These are phyloP conservation scores for Hypholoma sublateritium DNA, from an alignment of 768 basidiomycete species.

Conservation along the genomic window DNA sequence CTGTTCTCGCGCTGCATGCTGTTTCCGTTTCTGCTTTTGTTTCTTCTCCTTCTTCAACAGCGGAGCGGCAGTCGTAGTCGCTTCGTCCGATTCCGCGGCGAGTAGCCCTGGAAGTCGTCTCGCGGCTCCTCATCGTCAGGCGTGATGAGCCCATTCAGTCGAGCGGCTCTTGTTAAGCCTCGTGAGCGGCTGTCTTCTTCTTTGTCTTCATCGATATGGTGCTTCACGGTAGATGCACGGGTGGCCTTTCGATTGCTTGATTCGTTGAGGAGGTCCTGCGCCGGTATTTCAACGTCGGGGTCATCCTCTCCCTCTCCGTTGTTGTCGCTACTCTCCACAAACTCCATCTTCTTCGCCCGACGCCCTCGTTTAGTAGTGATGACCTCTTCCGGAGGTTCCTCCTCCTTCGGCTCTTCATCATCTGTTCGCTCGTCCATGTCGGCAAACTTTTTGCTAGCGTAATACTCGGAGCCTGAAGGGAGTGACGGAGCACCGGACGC, in stretches of 20 bases:
- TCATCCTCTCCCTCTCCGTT: slow-evolving; percentile 25
- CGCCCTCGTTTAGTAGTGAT: slow-evolving; percentile 39
- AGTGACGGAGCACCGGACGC: slow-evolving; percentile 36
- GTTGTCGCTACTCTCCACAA: slow-evolving; percentile 47
- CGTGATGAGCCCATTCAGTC: slow-evolving; percentile 26
- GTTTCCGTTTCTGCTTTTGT: slow-evolving; percentile 7
- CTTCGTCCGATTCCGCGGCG: slow-evolving; percentile 40
- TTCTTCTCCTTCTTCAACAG: slow-evolving; percentile 12
- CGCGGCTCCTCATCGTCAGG: slow-evolving; percentile 46
- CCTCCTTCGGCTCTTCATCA: slow-evolving; percentile 26
- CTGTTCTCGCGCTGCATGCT: slow-evolving; percentile 24
- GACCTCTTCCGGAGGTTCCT: slow-evolving; percentile 23
- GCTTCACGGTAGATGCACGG: slow-evolving; percentile 11
- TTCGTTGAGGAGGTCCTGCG: slow-evolving; percentile 25
- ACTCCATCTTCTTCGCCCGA: slow-evolving; percentile 34
- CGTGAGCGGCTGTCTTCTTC: slow-evolving; percentile 21
- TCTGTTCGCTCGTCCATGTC: slow-evolving; percentile 28
- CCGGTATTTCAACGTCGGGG: slow-evolving; percentile 9
- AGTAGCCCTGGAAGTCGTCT: slow-evolving; percentile 34
- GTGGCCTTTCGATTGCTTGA: slow-evolving; percentile 20
- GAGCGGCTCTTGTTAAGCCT: slow-evolving; percentile 10
- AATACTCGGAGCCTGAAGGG: slow-evolving; percentile 50
- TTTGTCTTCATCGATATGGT: slow-evolving; percentile 24
- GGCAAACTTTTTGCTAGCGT: slow-evolving; percentile 45
- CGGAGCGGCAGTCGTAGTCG: slow-evolving; percentile 11